Base-by-base conservation (phyloP, 2,329 filamentous ascomycete species). In the Colletotrichum sp. region DNA sequence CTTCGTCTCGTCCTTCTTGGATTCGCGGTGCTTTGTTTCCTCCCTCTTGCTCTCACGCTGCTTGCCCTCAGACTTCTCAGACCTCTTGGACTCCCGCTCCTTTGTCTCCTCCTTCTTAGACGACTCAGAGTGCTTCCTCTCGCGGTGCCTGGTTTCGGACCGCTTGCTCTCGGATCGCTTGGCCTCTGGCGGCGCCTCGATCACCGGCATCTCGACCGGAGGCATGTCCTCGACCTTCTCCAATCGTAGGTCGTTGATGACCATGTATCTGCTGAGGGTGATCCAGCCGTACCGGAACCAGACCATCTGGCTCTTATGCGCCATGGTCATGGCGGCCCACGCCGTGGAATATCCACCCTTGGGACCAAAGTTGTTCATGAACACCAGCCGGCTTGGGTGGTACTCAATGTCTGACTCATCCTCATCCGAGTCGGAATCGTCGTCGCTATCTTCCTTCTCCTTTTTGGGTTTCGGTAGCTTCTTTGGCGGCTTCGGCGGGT, bases 251-350 rank as follows among this genome's bases (percentile, higher is more conserved):
- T 99, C 96, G 85, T 99, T 99, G 36, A 99, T 91, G 73, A 96
- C 91, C 97, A 99, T 99, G 86, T 99, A 99, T 76, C 97, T 90
- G 81, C 96, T 97, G 73, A 98, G 83, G 0, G 92, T 90, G 82
- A 99, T 98, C 96, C 96, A 99, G 4, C 96, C 95, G 91, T 96
- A 99, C 9, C 97, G 92, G 83, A 99, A 99, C 97, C 97, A 99
- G 49, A 95, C 92, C 97, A 99, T 99, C 89, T 99, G 97, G 84
- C 96, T 98, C 86, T 92, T 89, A 87, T 99, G 97, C 32, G 95
- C 96, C 71, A 90, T 89, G 3, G 95, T 96, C 97, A 99, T 99
- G 36, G 97, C 96, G 71, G 88, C 90, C 87, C 96, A 94, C 9
- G 95, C 96, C 34, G 89, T 88, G 12, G 83, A 83, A 73, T 88